Base-by-base conservation (phyloP, 139 green algal species). In the Auxenochlorella pyrenoidosa region DNA sequence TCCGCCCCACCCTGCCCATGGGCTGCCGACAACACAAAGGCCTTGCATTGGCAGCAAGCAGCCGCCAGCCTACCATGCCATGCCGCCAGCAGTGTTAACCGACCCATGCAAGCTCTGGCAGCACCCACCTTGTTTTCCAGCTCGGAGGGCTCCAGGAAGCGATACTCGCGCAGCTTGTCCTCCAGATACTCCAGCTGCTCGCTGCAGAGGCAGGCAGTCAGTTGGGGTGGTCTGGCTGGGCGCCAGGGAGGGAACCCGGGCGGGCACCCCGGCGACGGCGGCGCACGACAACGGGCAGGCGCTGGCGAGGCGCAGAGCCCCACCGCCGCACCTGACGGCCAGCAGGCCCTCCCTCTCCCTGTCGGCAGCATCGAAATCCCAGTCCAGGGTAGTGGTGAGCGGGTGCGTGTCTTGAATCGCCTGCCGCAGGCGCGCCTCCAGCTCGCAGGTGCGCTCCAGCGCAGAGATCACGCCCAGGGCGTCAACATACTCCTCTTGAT, bases 161-260 rank as follows among this genome's bases (percentile, higher is more conserved):
- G 79, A 36, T 88, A 91, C 78, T 94, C 92, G 10, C 92, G 79
- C 75, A 94, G 85, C 77, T 94, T 94, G 82, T 94, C 92, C 79
- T 94, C 92, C 51, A 94, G 51, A 34, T 90, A 84, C 78, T 94
- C 92, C 75, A 94, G 87, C 59, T 93, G 89, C 66, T 92, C 88
- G 22, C 92, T 94, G 92, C 89, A 91, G 2, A 34, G 1, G 0
- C 40, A n/a, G 30, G 10, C 30, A 40, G n/a, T 28, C 19, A 34
- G 13, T 32, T 51, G 44, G 21, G 60, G 58, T 2, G 34, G 38
- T 47, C 8, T 40, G 38, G n/a, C 16, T 51, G 28, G 18, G 47
- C 38, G 16, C 63, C 54, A 43, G 24, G 19, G 6, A 71, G 28
- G 70, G n/a, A 44, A 76, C 34, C 34, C 34, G 34, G 34, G 10